These are phyloP conservation scores for Canavalia gladiata DNA, from an alignment of 306 rosid genomes.

Conservation along the genomic window DNA sequence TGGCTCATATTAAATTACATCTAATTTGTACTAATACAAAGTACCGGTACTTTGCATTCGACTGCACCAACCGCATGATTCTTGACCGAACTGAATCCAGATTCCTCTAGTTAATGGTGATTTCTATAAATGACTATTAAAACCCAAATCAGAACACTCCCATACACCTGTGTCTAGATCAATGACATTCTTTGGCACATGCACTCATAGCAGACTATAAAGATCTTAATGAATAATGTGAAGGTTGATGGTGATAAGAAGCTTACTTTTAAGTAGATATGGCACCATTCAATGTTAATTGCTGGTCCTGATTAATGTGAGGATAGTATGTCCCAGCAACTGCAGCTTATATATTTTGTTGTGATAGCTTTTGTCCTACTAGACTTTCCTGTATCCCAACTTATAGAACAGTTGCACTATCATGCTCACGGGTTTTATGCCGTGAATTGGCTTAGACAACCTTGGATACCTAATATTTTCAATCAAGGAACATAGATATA, in stretches of 20 bases:
- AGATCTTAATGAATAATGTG: slow-evolving; percentile 19
- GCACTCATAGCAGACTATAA: background rate
- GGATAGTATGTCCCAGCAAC: slow-evolving; percentile 5
- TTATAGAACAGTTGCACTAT: slow-evolving; percentile 45
- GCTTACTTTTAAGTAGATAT: slow-evolving; percentile 53
- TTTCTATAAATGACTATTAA: background rate
- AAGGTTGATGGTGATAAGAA: background rate
- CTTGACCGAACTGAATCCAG: too few relatives aligned
- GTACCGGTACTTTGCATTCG: too few relatives aligned
- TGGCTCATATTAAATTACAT: too few relatives aligned
- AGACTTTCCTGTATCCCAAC: slow-evolving; percentile 44
- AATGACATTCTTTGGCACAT: slow-evolving; percentile 7
- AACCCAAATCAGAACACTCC: background rate
- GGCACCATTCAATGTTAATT: slow-evolving; percentile 30
- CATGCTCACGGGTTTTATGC: slow-evolving; percentile 52
- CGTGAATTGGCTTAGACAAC: slow-evolving; percentile 53
- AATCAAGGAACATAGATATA: slow-evolving; percentile 23
- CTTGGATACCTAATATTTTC: slow-evolving; percentile 17
- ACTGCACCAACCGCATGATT: too few relatives aligned
- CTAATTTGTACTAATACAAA: too few relatives aligned
- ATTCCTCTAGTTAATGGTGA: background rate
- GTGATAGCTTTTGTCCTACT: slow-evolving; percentile 36
- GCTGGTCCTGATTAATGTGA: slow-evolving; percentile 32
- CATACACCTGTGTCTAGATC: background rate
- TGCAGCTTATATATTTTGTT: slow-evolving; percentile 46